A percentile compares a stretch with the other conserved stretches of the same genome.
These are phyloP conservation scores for Boletus rubroflammeus DNA, from an alignment of 768 basidiomycete genomes.

Conservation along the genomic window DNA sequence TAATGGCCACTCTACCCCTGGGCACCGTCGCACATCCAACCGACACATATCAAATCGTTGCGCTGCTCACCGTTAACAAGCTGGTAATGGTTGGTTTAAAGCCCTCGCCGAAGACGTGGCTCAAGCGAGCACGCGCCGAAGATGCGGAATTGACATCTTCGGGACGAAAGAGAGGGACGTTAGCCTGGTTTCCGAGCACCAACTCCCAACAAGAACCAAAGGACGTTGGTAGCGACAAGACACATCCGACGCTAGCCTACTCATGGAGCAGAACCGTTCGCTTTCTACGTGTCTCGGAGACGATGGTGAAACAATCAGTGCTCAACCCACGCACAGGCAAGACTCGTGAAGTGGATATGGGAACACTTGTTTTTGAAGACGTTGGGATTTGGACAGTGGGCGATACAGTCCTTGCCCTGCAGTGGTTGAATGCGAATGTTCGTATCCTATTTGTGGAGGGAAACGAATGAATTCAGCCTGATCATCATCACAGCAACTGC, in stretches of 20 bases:
- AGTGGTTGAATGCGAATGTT: slow-evolving; percentile 89
- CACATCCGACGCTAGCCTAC: slow-evolving; percentile 70
- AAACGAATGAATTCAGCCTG: not conserved
- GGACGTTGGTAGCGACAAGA: slow-evolving; percentile 21
- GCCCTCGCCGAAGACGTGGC: slow-evolving; percentile 91
- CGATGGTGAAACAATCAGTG: slow-evolving; percentile 46
- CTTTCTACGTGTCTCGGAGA: slow-evolving; percentile 65
- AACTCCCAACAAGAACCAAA: slow-evolving; percentile 21
- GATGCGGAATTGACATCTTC: slow-evolving; percentile 41
- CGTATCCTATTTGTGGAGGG: slow-evolving; percentile 39
- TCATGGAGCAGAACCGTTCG: slow-evolving; percentile 75
- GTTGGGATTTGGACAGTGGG: slow-evolving; percentile 57
- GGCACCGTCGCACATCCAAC: slow-evolving; percentile 71
- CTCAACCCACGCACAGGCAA: slow-evolving; percentile 59
- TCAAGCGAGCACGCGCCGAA: slow-evolving; percentile 59
- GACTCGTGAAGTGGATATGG: slow-evolving; percentile 54
- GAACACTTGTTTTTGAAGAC: slow-evolving; percentile 61
- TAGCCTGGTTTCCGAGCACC: slow-evolving; percentile 83
- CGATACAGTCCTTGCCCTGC: slow-evolving; percentile 64
- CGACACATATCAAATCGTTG: slow-evolving; percentile 76
- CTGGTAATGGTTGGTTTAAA: slow-evolving; percentile 91
- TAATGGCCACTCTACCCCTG: slow-evolving; percentile 78
- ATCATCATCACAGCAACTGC: slow-evolving; percentile 53
- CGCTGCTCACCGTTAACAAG: slow-evolving; percentile 86
- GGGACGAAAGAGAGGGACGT: slow-evolving; percentile 54